Percentiles rank a stretch among this genome's conserved stretches.
Conservation (phyloP, 2,329 filamentous ascomycete species). For the Myriosclerotinia scirpicola region DNA sequence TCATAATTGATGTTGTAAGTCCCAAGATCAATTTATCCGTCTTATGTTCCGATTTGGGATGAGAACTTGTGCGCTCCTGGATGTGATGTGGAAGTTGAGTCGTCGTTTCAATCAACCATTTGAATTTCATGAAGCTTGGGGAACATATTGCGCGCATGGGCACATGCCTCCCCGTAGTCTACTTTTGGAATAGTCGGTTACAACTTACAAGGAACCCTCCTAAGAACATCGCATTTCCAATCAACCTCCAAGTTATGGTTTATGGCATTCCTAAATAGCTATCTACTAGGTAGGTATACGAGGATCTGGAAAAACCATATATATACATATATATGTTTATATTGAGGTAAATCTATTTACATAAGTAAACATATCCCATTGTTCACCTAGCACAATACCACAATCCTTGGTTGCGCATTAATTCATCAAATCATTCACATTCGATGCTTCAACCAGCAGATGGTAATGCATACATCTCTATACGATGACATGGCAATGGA, state of each 20-base stretch:
- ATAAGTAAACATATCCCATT: not conserved
- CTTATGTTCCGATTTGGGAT: not conserved
- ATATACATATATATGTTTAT: not conserved
- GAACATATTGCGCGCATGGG: constrained; percentile 22
- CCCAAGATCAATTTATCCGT: not conserved
- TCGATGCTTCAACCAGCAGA: too few relatives aligned
- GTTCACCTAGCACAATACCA: not conserved
- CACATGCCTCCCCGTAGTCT: constrained; percentile 25
- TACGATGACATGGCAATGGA: not conserved
- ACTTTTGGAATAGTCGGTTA: constrained; percentile 18
- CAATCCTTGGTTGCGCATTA: not conserved
- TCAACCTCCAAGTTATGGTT: not conserved
- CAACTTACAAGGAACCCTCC: constrained; percentile 10
- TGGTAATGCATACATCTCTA: not conserved
- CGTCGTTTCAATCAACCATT: constrained; percentile 14
- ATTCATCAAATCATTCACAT: not conserved
- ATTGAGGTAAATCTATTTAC: not conserved
- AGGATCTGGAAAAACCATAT: not conserved
- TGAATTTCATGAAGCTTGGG: constrained; percentile 25
- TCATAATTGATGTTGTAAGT: constrained; percentile 33
- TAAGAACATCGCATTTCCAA: not conserved
- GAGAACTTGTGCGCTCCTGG: constrained; percentile 16
- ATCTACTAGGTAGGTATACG: not conserved
- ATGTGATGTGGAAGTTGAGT: constrained; percentile 13
- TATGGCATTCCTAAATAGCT: not conserved